These are phyloP conservation scores for Elsinoe fawcettii DNA, from an alignment of 2,329 filamentous ascomycete species.

Conservation along the genomic window DNA sequence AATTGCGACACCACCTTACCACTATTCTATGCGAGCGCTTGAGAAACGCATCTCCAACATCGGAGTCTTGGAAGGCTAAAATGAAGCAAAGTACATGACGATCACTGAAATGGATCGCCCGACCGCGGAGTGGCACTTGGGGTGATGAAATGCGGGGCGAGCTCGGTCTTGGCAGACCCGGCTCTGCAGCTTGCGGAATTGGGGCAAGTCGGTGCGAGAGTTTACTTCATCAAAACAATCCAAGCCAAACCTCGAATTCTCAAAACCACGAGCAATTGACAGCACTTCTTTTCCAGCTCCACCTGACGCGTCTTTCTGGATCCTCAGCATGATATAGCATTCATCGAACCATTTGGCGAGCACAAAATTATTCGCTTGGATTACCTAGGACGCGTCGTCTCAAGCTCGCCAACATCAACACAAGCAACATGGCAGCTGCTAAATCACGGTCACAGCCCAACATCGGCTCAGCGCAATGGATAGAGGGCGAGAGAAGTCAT, in stretches of 20 bases:
- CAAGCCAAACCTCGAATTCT: background rate
- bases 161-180: background rate
- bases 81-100: background rate
- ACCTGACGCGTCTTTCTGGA: background rate
- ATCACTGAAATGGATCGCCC: background rate
- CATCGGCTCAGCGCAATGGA: slow-evolving; percentile 53
- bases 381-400: slow-evolving; percentile 3
- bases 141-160: background rate
- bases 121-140: background rate
- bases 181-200: background rate
- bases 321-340: slow-evolving; percentile 7
- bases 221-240: slow-evolving; percentile 14
- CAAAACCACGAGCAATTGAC: background rate
- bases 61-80: background rate
- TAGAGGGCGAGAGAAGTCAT: slow-evolving; percentile 73
- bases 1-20: background rate
- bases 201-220: slow-evolving; percentile 1
- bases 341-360: background rate
- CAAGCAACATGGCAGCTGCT: slow-evolving; percentile 22
- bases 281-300: background rate
- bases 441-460: slow-evolving; percentile 23
- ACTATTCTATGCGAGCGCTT: background rate
- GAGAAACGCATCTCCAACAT: background rate
- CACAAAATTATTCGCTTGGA: background rate
- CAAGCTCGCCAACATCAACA: slow-evolving; percentile 4